These are phyloP conservation scores for Venturia effusa DNA, from an alignment of 2,329 filamentous ascomycete genomes.

Conservation along the genomic window DNA sequence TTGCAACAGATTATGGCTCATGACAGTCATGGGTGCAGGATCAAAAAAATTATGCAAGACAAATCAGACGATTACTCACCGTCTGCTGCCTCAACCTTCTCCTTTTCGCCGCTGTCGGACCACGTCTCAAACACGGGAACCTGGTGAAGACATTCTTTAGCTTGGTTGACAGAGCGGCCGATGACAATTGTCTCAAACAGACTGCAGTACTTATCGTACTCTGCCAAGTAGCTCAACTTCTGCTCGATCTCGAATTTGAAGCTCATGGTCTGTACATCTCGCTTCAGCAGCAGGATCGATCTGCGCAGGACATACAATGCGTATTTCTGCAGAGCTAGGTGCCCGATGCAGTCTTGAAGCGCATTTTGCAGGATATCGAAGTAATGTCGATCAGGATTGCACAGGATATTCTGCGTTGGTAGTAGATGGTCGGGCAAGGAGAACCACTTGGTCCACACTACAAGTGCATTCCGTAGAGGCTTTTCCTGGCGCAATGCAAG, in stretches of 20 bases:
- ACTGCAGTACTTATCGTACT: slow-evolving; percentile 33
- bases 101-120: not conserved
- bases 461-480: not conserved
- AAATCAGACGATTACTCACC: slow-evolving; percentile 13
- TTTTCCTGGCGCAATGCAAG: not conserved
- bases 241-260: slow-evolving; percentile 7
- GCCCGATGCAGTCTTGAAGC: not conserved
- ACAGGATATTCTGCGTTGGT: not conserved
- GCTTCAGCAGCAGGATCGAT: slow-evolving; percentile 4
- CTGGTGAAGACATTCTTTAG: slow-evolving; percentile 30
- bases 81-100: slow-evolving; percentile 15
- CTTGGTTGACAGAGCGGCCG: slow-evolving; percentile 38
- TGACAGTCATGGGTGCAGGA: not conserved
- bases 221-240: slow-evolving; percentile 17
- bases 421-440: not conserved
- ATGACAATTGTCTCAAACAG: slow-evolving; percentile 39
- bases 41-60: not conserved
- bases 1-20: no score
- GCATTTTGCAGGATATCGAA: not conserved
- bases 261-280: not conserved
- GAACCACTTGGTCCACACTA: slow-evolving; percentile 6
- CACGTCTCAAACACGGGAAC: not conserved
- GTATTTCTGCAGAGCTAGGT: not conserved
- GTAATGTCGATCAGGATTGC: not conserved
- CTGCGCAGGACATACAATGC: not conserved